These are phyloP conservation scores for Orbilia quercus DNA, from an alignment of 2,329 filamentous ascomycete genomes.

Conservation along the genomic window DNA sequence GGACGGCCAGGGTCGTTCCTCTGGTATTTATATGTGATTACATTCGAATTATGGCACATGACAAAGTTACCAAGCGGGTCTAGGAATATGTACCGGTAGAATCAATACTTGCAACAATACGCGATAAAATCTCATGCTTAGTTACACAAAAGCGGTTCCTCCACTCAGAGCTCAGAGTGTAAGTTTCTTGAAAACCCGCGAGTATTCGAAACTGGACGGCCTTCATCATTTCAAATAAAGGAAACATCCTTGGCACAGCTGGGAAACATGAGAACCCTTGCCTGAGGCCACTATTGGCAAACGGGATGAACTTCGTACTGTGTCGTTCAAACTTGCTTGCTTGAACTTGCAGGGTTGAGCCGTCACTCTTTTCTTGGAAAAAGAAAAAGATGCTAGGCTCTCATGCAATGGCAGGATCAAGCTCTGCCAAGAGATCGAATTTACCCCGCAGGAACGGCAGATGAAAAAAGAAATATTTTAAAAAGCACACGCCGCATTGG, in stretches of 20 bases:
- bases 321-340: too few relatives aligned
- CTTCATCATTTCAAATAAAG: conserved; percentile 44
- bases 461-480: conserved; percentile 16
- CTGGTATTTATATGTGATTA: conserved; percentile 18
- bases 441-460: conserved; percentile 7
- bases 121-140: conserved; percentile 27
- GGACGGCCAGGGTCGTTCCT: conserved; percentile 3
- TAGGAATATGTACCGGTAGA: conserved; percentile 13
- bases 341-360: too few relatives aligned
- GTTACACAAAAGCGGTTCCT: conserved; percentile 13
- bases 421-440: conserved; percentile 25
- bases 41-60: conserved; percentile 4
- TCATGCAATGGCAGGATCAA: conserved; percentile 25
- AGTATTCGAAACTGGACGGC: conserved; percentile 38
- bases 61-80: background rate
- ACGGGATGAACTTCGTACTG: background rate
- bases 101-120: conserved; percentile 19
- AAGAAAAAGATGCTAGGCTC: conserved; percentile 3
- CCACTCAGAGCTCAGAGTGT: conserved; percentile 25
- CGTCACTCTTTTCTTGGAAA: conserved; percentile 12
- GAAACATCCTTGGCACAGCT: too few relatives aligned
- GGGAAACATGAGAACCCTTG: conserved; percentile 9
- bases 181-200: conserved; percentile 15
- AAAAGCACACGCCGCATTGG: background rate
- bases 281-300: background rate